Percentiles rank a stretch among this genome's conserved stretches.
Conservation (phyloP, 805 yeast species). For the Komagataella phaffii region DNA sequence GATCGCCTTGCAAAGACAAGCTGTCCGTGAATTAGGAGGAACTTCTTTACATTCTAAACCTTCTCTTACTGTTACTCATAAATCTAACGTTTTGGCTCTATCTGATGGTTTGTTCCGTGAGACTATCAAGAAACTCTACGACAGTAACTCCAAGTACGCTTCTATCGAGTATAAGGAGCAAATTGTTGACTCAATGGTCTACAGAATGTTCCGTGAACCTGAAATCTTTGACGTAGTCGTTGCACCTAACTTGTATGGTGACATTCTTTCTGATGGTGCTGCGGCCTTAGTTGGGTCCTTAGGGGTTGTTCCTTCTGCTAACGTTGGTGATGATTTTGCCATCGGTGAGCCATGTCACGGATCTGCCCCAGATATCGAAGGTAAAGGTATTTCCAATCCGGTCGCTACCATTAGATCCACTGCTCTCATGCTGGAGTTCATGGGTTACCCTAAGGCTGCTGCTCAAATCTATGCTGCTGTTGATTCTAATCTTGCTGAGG, state of each 20-base stretch:
- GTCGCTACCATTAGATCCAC: slow-evolving; percentile 97
- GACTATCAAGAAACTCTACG: slow-evolving; percentile 50
- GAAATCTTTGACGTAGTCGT: slow-evolving; percentile 95
- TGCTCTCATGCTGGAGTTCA: slow-evolving; percentile 92
- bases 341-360: slow-evolving; percentile 99
- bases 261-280: slow-evolving; percentile 93
- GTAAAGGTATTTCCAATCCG: slow-evolving; percentile 89
- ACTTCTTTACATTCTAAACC: slow-evolving; percentile 41
- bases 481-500: slow-evolving; percentile 80
- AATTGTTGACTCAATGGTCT: slow-evolving; percentile 98
- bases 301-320: slow-evolving; percentile 97
- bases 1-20: slow-evolving; percentile 84
- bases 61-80: slow-evolving; percentile 84
- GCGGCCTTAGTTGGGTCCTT: slow-evolving; percentile 96
- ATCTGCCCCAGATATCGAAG: slow-evolving; percentile 97
- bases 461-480: slow-evolving; percentile 89
- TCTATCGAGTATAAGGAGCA: slow-evolving; percentile 75
- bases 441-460: slow-evolving; percentile 85
- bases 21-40: slow-evolving; percentile 51
- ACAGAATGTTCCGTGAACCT: slow-evolving; percentile 97
- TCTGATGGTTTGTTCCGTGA: slow-evolving; percentile 96
- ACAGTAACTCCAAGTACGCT: slow-evolving; percentile 44
- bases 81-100: slow-evolving; percentile 85
- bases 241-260: slow-evolving; percentile 98
- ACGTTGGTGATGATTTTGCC: slow-evolving; percentile 91